Percentiles rank a stretch among this genome's conserved stretches.
Evolutionary conservation across 1,139 yeast species (phyloP).

Genomic region (Yamadazyma triangularis): DNA sequence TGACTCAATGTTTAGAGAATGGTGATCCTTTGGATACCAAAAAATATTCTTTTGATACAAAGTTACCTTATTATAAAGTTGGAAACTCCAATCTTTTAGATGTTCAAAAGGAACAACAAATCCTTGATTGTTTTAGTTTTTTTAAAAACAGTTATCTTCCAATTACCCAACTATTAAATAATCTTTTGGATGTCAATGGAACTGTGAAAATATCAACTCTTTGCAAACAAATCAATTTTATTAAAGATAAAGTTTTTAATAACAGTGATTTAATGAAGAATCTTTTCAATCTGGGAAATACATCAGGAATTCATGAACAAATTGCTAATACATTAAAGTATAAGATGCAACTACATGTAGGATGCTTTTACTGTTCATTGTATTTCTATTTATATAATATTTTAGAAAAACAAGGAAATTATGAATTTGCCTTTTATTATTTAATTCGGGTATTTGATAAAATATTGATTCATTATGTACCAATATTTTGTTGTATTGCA

Average conservation of each 20-base stretch:
- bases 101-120: no score
- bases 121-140: no score
- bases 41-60: no score
- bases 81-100: no score
- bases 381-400: slow-evolving; percentile 26
- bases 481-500: slow-evolving; percentile 21
- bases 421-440: slow-evolving; percentile 28
- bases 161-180: no score
- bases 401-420: slow-evolving; percentile 24
- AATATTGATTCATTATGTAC: slow-evolving; percentile 25
- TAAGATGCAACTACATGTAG: slow-evolving; percentile 28
- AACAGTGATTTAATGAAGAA: slow-evolving; percentile 3
- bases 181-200: slow-evolving; percentile 9
- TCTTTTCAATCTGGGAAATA: no score
- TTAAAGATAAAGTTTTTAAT: slow-evolving; percentile 8
- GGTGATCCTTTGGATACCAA: no score
- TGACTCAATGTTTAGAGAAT: no score
- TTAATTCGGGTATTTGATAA: slow-evolving; percentile 24
- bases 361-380: slow-evolving; percentile 24
- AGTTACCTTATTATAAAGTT: no score
- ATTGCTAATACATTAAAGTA: slow-evolving; percentile 15
- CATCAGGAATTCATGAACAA: background rate
- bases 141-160: no score
- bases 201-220: slow-evolving; percentile 5
- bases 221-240: slow-evolving; percentile 10